Evolutionary conservation across 768 basidiomycete species (phyloP).

Genomic region (Panaeolus cyanescens): DNA sequence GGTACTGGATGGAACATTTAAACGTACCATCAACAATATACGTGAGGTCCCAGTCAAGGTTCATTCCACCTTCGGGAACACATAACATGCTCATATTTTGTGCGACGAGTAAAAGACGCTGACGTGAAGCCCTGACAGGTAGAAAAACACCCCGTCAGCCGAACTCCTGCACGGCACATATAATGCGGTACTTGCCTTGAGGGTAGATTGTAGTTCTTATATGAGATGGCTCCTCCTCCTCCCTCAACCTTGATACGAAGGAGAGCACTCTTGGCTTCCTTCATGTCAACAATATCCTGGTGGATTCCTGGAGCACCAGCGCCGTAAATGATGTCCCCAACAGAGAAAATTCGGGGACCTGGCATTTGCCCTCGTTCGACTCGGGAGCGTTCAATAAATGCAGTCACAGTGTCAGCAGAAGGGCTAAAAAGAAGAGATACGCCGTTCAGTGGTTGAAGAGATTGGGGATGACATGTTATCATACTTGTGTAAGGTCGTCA

Average conservation of each 20-base stretch:
- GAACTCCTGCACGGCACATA: not conserved
- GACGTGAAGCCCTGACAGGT: conserved; percentile 59
- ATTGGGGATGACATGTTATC: conserved; percentile 14
- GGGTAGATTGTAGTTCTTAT: conserved; percentile 79
- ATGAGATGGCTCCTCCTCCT: conserved; percentile 68
- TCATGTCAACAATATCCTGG: conserved; percentile 62
- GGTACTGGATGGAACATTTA: no score
- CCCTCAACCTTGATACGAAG: conserved; percentile 72
- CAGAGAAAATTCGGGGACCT: conserved; percentile 74
- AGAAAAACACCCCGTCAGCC: not conserved
- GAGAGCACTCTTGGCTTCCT: conserved; percentile 67
- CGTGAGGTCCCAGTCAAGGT: conserved; percentile 76
- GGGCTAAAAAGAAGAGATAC: conserved; percentile 52
- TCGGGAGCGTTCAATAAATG: conserved; percentile 66
- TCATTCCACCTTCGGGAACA: conserved; percentile 81
- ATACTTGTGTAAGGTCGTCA: conserved; percentile 78
- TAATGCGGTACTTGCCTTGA: conserved; percentile 49
- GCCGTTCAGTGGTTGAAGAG: not conserved
- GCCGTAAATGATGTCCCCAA: conserved; percentile 67
- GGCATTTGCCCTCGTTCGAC: conserved; percentile 69
- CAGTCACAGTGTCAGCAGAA: conserved; percentile 61
- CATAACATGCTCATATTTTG: conserved; percentile 67
- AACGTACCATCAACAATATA: conserved; percentile 75
- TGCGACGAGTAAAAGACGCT: conserved; percentile 63
- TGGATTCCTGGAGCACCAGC: conserved; percentile 46